Percentiles rank a stretch among this genome's conserved stretches.
Conservation (phyloP, 1,284 basidiomycete genomes). For the Apiotrichum porosum region DNA sequence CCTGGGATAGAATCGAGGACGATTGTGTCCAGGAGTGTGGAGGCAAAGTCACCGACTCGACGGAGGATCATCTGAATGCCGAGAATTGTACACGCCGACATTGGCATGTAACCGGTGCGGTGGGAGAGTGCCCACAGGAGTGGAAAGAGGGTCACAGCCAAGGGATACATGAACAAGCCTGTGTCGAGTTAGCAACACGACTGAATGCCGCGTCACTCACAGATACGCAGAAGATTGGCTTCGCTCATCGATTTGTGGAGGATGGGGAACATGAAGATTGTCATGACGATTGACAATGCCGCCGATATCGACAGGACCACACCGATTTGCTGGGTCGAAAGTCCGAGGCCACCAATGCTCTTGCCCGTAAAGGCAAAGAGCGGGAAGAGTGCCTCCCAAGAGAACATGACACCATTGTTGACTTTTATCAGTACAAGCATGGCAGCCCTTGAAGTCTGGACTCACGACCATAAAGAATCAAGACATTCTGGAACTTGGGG, state of each 20-base stretch:
- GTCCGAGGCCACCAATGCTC: slow-evolving; percentile 32
- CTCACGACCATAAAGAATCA: slow-evolving; percentile 32
- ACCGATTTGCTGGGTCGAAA: slow-evolving; percentile 34
- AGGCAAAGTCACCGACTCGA: slow-evolving; percentile 33
- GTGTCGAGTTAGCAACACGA: not conserved
- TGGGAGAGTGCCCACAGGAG: slow-evolving; percentile 28
- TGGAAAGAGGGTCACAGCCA: slow-evolving; percentile 30
- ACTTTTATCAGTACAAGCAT: slow-evolving; percentile 13
- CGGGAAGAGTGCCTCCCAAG: slow-evolving; percentile 39
- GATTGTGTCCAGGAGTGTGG: slow-evolving; percentile 34
- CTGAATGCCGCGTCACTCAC: too few species aligned
- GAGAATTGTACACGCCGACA: slow-evolving; percentile 18
- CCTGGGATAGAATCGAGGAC: slow-evolving; percentile 35
- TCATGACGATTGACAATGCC: slow-evolving; percentile 35
- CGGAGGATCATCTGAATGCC: slow-evolving; percentile 32
- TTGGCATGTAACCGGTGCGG: slow-evolving; percentile 2
- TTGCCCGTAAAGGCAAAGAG: slow-evolving; percentile 35
- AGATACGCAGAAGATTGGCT: slow-evolving; percentile 14
- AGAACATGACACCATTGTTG: slow-evolving; percentile 30
- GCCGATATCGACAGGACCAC: slow-evolving; percentile 32
- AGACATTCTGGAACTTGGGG: slow-evolving; percentile 25
- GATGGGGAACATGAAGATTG: slow-evolving; percentile 31
- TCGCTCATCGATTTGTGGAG: slow-evolving; percentile 27
- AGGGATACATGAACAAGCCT: slow-evolving; percentile 31
- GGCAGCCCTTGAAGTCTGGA: not conserved